Percentiles rank a stretch among this genome's conserved stretches.
Evolutionary conservation across 108 stramenopile species (phyloP).

Genomic region (Cyclotella sp.): DNA sequence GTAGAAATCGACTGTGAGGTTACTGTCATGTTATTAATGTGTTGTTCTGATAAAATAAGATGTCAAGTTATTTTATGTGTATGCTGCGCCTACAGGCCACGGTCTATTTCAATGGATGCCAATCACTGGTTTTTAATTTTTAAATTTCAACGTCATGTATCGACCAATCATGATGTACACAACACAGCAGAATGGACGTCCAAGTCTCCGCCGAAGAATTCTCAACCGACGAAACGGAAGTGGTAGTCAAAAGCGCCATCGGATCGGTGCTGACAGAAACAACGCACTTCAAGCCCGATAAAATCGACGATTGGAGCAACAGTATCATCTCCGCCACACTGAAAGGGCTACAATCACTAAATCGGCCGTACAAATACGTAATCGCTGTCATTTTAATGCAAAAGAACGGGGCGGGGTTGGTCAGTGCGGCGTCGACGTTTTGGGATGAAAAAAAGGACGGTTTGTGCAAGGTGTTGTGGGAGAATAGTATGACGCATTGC

Average conservation of each 20-base stretch:
- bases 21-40: too few species aligned
- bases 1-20: too few species aligned
- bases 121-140: too few species aligned
- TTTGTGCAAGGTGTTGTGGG: constrained; percentile 66
- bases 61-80: too few species aligned
- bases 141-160: too few species aligned
- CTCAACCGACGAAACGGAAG: constrained; percentile 68
- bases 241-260: constrained; percentile 75
- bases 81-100: too few species aligned
- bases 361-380: constrained; percentile 84
- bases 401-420: constrained; percentile 80
- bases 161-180: too few species aligned
- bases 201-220: constrained; percentile 25
- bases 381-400: constrained; percentile 86
- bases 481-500: constrained; percentile 81
- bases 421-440: constrained; percentile 69
- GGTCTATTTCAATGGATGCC: too few species aligned
- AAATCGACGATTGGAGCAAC: constrained; percentile 51
- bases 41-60: too few species aligned
- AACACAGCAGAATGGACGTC: neutral
- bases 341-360: constrained; percentile 77
- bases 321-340: constrained; percentile 71
- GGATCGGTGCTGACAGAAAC: constrained; percentile 52
- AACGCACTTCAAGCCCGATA: constrained; percentile 58
- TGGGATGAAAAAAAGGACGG: constrained; percentile 83